Percentiles rank a stretch among this genome's conserved stretches.
phyloP scores from a whole-genome alignment of 176 grass and related monocot species.

The Oryza brachyantha region DNA sequence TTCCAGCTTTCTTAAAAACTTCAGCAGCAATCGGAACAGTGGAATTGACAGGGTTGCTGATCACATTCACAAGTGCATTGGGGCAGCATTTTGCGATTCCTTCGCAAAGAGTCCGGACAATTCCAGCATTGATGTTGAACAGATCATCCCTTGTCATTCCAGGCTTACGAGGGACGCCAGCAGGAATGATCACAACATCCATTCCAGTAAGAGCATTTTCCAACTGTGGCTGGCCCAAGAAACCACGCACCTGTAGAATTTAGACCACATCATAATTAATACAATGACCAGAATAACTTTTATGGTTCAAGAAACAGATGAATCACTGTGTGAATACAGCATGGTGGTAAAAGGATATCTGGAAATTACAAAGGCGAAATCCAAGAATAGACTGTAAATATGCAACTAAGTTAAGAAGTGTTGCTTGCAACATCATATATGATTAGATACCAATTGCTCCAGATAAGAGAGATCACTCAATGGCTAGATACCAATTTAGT shows the following conservation, averaged over 20 bases:
- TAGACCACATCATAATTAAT: constrained; percentile 13
- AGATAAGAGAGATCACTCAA: not conserved
- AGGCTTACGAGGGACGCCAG: constrained; percentile 83
- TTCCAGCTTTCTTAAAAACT: constrained; percentile 87
- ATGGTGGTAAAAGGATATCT: not conserved
- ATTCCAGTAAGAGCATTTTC: constrained; percentile 82
- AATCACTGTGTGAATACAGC: not conserved
- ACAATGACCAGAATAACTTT: not conserved
- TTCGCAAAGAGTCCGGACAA: constrained; percentile 75
- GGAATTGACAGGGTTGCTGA: constrained; percentile 96
- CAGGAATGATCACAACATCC: constrained; percentile 93
- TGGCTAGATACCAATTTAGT: not conserved
- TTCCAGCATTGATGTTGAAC: constrained; percentile 98
- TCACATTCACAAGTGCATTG: constrained; percentile 79
- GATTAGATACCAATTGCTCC: not conserved
- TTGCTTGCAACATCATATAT: not conserved
- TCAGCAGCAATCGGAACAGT: constrained; percentile 85
- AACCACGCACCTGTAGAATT: constrained; percentile 69
- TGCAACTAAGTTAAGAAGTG: not conserved
- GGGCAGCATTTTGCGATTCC: constrained; percentile 81
- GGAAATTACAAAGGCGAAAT: not conserved
- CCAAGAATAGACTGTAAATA: not conserved
- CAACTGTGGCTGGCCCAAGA: constrained; percentile 72
- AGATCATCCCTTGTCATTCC: constrained; percentile 95
- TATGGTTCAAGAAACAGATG: not conserved